Conservation (phyloP, 2,329 filamentous ascomycete species). For the Zasmidium angulare region DNA sequence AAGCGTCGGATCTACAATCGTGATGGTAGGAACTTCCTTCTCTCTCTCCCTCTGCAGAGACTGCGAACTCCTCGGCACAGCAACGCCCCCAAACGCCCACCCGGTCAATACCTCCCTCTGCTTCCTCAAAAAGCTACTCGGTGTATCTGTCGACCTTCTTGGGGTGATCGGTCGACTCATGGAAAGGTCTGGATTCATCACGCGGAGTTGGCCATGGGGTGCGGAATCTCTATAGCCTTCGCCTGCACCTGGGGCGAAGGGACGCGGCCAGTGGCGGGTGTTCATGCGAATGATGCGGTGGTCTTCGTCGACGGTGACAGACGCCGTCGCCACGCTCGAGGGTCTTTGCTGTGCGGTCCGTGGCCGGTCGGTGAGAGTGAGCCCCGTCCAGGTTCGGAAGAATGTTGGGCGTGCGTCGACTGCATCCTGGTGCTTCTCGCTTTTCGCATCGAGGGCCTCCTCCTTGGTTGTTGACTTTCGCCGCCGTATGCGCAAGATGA, state of each 20-base stretch:
- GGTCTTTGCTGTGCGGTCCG: constrained; percentile 17
- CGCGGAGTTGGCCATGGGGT: constrained; percentile 29
- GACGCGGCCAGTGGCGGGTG: constrained; percentile 34
- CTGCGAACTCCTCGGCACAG: constrained; percentile 2
- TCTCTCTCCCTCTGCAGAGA: constrained; percentile 10
- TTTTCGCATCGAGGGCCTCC: constrained; percentile 8
- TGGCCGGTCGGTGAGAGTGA: constrained; percentile 11
- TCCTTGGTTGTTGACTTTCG: constrained; percentile 8
- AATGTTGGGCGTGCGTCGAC: background rate
- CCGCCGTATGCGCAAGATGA: constrained; percentile 27
- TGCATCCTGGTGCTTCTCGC: constrained; percentile 12
- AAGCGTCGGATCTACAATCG: constrained; percentile 22
- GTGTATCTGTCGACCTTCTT: constrained; percentile 17
- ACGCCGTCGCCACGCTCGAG: constrained; percentile 19
- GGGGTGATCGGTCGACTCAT: constrained; percentile 26
- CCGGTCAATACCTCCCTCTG: constrained; percentile 23
- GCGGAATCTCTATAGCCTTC: constrained; percentile 34
- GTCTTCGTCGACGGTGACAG: constrained; percentile 32
- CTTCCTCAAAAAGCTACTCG: constrained; percentile 23
- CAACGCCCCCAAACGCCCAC: constrained; percentile 15
- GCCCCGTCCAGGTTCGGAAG: constrained; percentile 6
- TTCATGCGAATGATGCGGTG: constrained; percentile 36
- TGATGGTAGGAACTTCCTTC: constrained; percentile 12
- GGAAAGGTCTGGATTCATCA: constrained; percentile 34
- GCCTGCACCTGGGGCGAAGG: constrained; percentile 32